Evolutionary conservation across 176 grass and related monocot species (phyloP), one percentile per base, ranked within the genome.

Genomic region (Oryza nivara): DNA sequence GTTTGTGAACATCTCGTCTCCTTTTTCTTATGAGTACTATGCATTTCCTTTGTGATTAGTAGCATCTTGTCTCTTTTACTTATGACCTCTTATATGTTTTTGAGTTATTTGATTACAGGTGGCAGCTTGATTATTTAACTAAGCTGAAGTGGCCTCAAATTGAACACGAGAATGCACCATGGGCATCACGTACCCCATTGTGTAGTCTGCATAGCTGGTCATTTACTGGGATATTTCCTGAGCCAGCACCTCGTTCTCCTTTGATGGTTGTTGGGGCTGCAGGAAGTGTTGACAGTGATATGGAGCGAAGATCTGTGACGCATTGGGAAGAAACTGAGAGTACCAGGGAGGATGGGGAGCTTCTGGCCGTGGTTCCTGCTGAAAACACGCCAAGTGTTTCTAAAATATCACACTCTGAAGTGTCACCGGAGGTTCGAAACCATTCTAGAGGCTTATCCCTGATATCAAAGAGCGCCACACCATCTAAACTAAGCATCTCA

Each of bases 141-240:
- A 99, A 99, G 88, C 86, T 99, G 77, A 95, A 86, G 89, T 99
- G 96, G 96, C 96, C 96, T 78, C 67, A 61, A 35, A 84, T 96
- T 84, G 80, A 87, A 74, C 86, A 92, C 82, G 76, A 92, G 44
- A 95, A 96, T 85, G 70, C 89, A 87, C 93, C 93, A 65, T 96
- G 96, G 96, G 93, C 93, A 71, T 90, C 84, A 80, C 92, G 80
- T 65, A 81, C 75, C 72, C 88, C 89, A 73, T 86, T 85, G 66
- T 96, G 93, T 90, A 94, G 72, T 78, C 84, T 99, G 45, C 87
- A 96, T 72, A 88, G 89, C 67, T 99, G 96, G 93, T 92, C 93
- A 64, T 86, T 76, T 80, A 82, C 90, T 78, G 86, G 84, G 11
- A 51, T 86, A 71, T 80, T 83, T 72, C 87, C 91, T 69, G 84